Conservation (phyloP, 2,329 filamentous ascomycete genomes). For the Stromatinia cepivora region DNA sequence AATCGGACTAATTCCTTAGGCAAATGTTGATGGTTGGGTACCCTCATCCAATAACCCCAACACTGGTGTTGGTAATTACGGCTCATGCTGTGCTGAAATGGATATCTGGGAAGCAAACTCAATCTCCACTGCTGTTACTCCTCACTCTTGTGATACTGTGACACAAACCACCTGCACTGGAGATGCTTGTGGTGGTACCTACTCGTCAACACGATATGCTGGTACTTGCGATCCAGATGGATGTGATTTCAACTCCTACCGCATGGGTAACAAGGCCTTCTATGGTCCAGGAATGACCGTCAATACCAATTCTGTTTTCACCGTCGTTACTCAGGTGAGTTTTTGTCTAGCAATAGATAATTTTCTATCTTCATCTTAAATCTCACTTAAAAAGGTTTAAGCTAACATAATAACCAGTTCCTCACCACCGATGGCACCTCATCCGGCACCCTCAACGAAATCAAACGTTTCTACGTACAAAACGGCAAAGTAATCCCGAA, state of each 20-base stretch:
- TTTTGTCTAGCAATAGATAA: neutral
- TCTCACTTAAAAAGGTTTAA: neutral
- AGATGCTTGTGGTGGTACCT: slow-evolving; percentile 43
- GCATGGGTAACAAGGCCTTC: slow-evolving; percentile 56
- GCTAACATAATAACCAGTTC: slow-evolving; percentile 11
- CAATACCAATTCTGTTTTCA: slow-evolving; percentile 54
- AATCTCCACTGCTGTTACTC: slow-evolving; percentile 57
- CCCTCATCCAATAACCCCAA: slow-evolving; percentile 50
- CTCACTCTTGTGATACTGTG: slow-evolving; percentile 53
- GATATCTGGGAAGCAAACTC: slow-evolving; percentile 67
- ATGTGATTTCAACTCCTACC: slow-evolving; percentile 63
- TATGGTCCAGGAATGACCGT: slow-evolving; percentile 57
- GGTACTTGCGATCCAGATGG: slow-evolving; percentile 61
- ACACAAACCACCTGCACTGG: slow-evolving; percentile 47
- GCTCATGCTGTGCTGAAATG: slow-evolving; percentile 68
- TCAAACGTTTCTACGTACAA: slow-evolving; percentile 59
- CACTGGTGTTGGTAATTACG: slow-evolving; percentile 53
- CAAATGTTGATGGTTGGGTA: slow-evolving; percentile 17
- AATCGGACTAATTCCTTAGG: neutral
- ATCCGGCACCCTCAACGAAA: slow-evolving; percentile 53
- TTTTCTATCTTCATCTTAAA: neutral
- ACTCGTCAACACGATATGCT: slow-evolving; percentile 50
- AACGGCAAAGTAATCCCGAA: slow-evolving; percentile 54
- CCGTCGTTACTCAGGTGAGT: slow-evolving; percentile 54
- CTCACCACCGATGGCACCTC: slow-evolving; percentile 41